Evolutionary conservation across 2,329 filamentous ascomycete genomes (phyloP).

Genomic region (Pestalotiopsis sp.): DNA sequence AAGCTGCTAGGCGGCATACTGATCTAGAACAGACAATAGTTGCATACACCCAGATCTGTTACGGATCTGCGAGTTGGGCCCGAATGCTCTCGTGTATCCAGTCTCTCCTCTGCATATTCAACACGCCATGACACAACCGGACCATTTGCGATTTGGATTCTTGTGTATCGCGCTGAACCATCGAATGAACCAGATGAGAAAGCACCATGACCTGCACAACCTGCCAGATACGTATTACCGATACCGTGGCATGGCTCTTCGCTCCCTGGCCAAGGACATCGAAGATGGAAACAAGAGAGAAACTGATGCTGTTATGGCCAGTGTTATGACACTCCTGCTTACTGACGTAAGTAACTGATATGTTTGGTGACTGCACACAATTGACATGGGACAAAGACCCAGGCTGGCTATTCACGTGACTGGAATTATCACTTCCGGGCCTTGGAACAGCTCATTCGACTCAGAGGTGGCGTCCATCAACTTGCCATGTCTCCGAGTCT

Average conservation of each 20-base stretch:
- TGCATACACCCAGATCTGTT: conserved; percentile 31
- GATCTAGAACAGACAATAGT: conserved; percentile 24
- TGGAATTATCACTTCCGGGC: not conserved
- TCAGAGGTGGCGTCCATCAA: not conserved
- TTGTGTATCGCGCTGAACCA: not conserved
- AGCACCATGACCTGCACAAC: conserved; percentile 15
- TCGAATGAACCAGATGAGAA: not conserved
- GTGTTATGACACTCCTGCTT: conserved; percentile 34
- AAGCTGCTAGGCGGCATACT: not conserved
- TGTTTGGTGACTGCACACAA: not conserved
- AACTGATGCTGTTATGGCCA: conserved; percentile 31
- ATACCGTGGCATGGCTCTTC: conserved; percentile 32
- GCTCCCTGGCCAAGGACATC: conserved; percentile 32
- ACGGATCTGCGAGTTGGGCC: conserved; percentile 24
- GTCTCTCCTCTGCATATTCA: conserved; percentile 25
- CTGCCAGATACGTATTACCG: conserved; percentile 29
- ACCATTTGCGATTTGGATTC: not conserved
- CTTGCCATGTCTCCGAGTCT: not conserved
- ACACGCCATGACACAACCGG: not conserved
- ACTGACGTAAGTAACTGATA: conserved; percentile 30
- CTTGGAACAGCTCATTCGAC: not conserved
- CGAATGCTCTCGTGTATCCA: conserved; percentile 27
- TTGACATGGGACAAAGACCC: not conserved
- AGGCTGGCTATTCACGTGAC: not conserved
- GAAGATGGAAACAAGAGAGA: conserved; percentile 19